Base-by-base conservation (phyloP, 2,329 filamentous ascomycete species). In the Colletotrichum costaricense region DNA sequence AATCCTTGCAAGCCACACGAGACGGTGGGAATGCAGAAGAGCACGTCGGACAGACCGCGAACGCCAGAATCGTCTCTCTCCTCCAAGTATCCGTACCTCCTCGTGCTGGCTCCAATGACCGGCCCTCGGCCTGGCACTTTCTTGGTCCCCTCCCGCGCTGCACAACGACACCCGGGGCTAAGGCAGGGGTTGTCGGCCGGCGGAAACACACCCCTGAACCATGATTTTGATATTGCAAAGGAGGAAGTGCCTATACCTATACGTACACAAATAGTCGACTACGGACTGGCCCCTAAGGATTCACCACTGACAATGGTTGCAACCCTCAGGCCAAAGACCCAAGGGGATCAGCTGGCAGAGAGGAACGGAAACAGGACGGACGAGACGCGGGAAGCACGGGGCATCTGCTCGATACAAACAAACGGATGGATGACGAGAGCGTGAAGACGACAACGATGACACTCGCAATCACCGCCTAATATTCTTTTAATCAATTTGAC, bases 1-100 rank as follows among this genome's bases (percentile, higher is more conserved):
- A 33, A 74, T 74, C 68, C 72, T 46, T 74, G 72, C 68, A 74
- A 74, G 72, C 72, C 72, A 74, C 68, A 74, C 62, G 63, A 67
- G 72, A 74, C 52, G 72, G 72, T 63, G 72, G 62, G 62, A 74
- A 59, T 63, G 56, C 60, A 46, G 63, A 62, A 73, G 60, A 58
- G 35, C 63, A 63, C 26, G 62, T 63, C 57, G 62, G 63, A 62
- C 67, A n/a, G 71, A 28, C 67, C 60, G 56, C 71, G 46, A 73
- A 72, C 49, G 56, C 54, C 33, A 63, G 24, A 49, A 58, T 49
- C 42, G 42, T 49, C 42, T 35, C 56, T 42, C 11, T 28, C 55
- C 58, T 19, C 19, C 33, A n/a, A 63, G 60, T 16, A 24, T 55
- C 22, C 35, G 49, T 46, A 16, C 38, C 38, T 42, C 14, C 38